These are phyloP conservation scores for Yamadazyma siamensis DNA, from an alignment of 1,139 yeast species.

Conservation along the genomic window DNA sequence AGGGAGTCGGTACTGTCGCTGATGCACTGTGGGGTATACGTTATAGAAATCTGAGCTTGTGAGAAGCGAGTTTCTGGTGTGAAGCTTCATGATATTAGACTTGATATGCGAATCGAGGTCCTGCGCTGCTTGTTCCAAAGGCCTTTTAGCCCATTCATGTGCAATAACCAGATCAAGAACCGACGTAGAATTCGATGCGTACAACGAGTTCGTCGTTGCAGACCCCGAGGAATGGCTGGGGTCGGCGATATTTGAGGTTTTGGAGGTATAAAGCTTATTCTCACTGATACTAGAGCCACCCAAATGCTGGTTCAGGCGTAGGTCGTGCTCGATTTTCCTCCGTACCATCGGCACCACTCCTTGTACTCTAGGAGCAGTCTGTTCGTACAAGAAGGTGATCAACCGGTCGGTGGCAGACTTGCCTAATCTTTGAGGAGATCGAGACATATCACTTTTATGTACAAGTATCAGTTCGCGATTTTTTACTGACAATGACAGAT, in stretches of 20 bases:
- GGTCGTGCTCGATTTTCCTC: too few species aligned
- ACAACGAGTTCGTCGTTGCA: constrained; percentile 2
- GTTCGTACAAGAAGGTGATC: background rate
- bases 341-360: background rate
- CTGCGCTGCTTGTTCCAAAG: constrained; percentile 20
- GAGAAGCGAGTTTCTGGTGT: constrained; percentile 35
- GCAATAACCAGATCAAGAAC: constrained; percentile 28
- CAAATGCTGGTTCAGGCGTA: too few species aligned
- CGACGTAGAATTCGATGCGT: constrained; percentile 16
- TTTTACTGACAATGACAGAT: constrained; percentile 9
- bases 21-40: constrained; percentile 30
- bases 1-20: constrained; percentile 26
- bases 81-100: constrained; percentile 33
- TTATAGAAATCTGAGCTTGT: constrained; percentile 36
- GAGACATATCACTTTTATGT: background rate
- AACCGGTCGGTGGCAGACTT: background rate
- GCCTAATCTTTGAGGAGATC: background rate
- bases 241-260: too few species aligned
- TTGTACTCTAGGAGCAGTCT: background rate
- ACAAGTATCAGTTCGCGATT: background rate
- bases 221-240: too few species aligned
- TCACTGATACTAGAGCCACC: background rate
- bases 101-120: constrained; percentile 16
- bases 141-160: constrained; percentile 32
- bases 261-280: background rate